These are phyloP conservation scores for Gossypium laxum DNA, from an alignment of 441 rosid species.

Conservation along the genomic window DNA sequence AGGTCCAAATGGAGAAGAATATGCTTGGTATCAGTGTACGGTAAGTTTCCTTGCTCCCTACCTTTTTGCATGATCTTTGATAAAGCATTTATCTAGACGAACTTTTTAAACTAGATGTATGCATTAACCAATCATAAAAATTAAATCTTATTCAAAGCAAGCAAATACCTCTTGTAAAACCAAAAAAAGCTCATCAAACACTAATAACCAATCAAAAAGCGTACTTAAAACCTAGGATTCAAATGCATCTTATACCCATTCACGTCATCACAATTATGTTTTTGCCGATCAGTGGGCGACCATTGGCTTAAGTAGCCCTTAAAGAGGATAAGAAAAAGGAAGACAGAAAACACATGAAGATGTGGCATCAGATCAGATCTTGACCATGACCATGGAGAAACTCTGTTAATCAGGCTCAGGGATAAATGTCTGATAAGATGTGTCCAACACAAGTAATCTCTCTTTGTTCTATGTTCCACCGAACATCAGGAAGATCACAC, in stretches of 20 bases:
- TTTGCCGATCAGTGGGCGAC: neutral
- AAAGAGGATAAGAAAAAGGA: neutral
- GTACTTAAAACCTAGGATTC: neutral
- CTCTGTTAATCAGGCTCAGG: neutral
- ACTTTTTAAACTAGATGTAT: neutral
- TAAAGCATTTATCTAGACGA: neutral
- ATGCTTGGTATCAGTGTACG: conserved; percentile 98
- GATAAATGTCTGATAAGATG: neutral
- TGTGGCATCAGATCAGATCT: neutral
- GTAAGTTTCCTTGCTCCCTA: conserved; percentile 33
- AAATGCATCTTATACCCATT: neutral
- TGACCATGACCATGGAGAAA: neutral
- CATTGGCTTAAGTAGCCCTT: neutral
- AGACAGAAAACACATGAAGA: neutral
- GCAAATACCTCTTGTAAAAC: neutral
- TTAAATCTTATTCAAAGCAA: neutral
- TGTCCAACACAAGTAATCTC: neutral
- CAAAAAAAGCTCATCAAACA: neutral
- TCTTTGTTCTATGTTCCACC: neutral
- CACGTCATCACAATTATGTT: neutral
- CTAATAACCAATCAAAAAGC: neutral
- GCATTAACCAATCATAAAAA: neutral
- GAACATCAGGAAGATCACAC: neutral
- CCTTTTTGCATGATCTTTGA: neutral
- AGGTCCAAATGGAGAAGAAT: conserved; percentile 91